Evolutionary conservation across 176 grass and related monocot species (phyloP), one percentile per base, ranked within the genome.

Genomic region (Bolboschoenus planiculmis): DNA sequence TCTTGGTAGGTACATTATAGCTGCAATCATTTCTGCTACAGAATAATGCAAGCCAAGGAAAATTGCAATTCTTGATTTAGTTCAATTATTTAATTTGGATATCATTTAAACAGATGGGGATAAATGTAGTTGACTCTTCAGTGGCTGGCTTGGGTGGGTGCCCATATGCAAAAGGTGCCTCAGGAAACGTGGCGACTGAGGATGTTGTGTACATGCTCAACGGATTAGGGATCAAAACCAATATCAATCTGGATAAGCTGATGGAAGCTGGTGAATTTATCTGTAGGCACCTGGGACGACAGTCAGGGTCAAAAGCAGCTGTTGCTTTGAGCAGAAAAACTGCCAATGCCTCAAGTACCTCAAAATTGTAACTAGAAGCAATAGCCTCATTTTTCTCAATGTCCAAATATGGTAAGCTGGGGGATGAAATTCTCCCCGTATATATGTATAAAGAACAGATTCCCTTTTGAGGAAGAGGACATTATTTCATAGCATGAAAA

Each of bases 131-230:
- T 21, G 95, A 97, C 55, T 97, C 95, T 24, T 97, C 95, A 0
- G 87, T 97, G 1, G 83, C 87, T 0, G 90, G 92, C 14, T 83
- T 97, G 10, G 90, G 95, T 33, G 95, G 95, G 31, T 97, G 92
- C 74, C 95, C 92, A 0, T 97, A 97, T 18, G 90, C 95, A 11
- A 92, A 92, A 80, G 92, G 95, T 7, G 95, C 95, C 3, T 92
- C 90, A 0, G 95, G 92, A 4, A 94, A 97, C 3, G 87, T 97
- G 35, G 92, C 95, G 0, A 94, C 95, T 0, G 95, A 97, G 74
- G 95, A 97, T 20, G 89, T 93, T 0, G 87, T 97, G 48, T 97
- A 97, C 78, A 91, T 97, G 92, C 90, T 97, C 3, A 86, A 93
- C 10, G 95, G 95, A 34, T 47, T 92, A 68, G 95, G 92, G 20